phyloP scores from a whole-genome alignment of 1,284 basidiomycete species.

The Sanghuangporus sanghuang region DNA sequence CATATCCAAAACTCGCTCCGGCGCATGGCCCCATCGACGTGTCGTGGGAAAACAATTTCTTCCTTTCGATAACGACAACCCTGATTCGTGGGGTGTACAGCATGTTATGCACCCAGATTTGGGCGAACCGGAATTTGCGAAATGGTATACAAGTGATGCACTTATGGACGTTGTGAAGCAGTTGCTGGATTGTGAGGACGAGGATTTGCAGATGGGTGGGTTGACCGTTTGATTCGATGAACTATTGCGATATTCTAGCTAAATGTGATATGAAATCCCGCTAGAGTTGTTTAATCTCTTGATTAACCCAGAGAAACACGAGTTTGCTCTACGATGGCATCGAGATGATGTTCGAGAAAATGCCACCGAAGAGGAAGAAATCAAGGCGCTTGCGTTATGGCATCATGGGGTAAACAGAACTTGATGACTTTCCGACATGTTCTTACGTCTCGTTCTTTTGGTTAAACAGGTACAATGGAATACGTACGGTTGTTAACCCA shows the following conservation, averaged over 20 bases:
- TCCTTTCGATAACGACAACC: slow-evolving; percentile 55
- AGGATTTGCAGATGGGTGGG: slow-evolving; percentile 68
- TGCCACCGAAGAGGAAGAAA: slow-evolving; percentile 63
- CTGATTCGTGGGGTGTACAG: slow-evolving; percentile 78
- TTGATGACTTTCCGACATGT: not conserved
- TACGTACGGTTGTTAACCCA: slow-evolving; percentile 41
- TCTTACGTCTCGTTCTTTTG: not conserved
- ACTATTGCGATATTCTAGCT: not conserved
- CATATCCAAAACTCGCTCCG: slow-evolving; percentile 52
- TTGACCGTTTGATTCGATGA: not conserved
- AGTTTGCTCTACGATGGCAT: slow-evolving; percentile 81
- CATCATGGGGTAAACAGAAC: slow-evolving; percentile 50
- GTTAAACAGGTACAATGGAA: slow-evolving; percentile 73
- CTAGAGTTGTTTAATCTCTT: slow-evolving; percentile 77
- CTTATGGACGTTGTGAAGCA: slow-evolving; percentile 44
- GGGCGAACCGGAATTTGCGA: slow-evolving; percentile 50
- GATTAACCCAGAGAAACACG: slow-evolving; percentile 63
- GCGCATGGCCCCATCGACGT: slow-evolving; percentile 64
- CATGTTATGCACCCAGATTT: slow-evolving; percentile 77
- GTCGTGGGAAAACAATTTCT: slow-evolving; percentile 82
- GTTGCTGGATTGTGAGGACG: slow-evolving; percentile 52
- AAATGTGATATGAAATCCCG: not conserved
- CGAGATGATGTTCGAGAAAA: slow-evolving; percentile 70
- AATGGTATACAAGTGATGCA: slow-evolving; percentile 63
- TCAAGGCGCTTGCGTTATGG: slow-evolving; percentile 51